Base-by-base conservation (phyloP, 2,329 filamentous ascomycete species). In the Microsporum canis region DNA sequence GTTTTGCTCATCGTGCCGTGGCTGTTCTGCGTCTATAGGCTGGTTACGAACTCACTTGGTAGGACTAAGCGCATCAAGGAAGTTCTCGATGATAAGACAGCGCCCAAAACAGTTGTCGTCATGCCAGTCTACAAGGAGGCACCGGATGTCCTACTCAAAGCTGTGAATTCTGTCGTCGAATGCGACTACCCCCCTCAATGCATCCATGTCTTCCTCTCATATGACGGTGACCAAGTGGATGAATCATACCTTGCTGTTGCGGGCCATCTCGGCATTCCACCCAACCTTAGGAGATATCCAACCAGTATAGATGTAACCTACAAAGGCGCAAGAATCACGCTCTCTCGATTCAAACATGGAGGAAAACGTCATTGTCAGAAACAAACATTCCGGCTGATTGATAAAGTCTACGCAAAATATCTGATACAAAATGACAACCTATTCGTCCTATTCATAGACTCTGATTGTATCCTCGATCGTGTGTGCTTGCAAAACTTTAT, bases 71-170 rank as follows among this genome's bases (percentile, higher is more conserved):
- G 87, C 59, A 89, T 96, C 70, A 91, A 95, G 71, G 83, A 89
- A 65, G 84, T 90, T 0, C 81, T 96, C 58, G 89, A 96, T 71
- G 89, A 95, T 70, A 78, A 83, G 2, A 91, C 87, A 0, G 91
- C 94, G 0, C 94, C 92, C 1, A 97, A 97, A 74, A 88, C 95
- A 14, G 90, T 96, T 65, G 88, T 97, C 63, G 87, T 97, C 62
- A 96, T 97, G 91, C 94, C 92, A 3, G 95, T 91, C 70, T 97
- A 96, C 77, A 90, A 94, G 70, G 94, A 97, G 71, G 85, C 91
- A 34, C 89, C 90, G 0, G 87, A 89, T 0, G 82, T 95, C 10
- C 80, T 97, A 55, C 80, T 96, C 60, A 88, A 88, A 55, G 94
- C 92, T 3, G 82, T 96, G 67, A 86, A 96, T 75, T 96, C 92